Conservation (phyloP, 2,329 filamentous ascomycete species). For the Botrytis aclada region DNA sequence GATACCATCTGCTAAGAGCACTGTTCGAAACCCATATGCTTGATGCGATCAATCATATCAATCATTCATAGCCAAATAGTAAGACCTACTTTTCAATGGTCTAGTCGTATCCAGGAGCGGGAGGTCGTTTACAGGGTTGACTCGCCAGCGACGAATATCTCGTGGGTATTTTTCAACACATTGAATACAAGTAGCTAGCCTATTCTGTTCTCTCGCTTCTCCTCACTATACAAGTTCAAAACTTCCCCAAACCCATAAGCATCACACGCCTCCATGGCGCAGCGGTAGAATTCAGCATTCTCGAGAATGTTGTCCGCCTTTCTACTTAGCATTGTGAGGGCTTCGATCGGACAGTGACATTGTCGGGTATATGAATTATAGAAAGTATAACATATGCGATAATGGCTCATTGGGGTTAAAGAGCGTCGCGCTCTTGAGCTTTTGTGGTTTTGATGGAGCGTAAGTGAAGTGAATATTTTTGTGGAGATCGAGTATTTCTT, state of each 20-base stretch:
- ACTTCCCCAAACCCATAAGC: not conserved
- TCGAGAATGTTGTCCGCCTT: not conserved
- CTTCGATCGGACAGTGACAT: not conserved
- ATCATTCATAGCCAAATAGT: not conserved
- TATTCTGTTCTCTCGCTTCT: not conserved
- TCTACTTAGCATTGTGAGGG: not conserved
- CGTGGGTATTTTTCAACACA: not conserved
- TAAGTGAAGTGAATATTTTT: not conserved
- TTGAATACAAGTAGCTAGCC: not conserved
- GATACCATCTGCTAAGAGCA: not conserved
- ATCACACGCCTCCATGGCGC: conserved; percentile 5
- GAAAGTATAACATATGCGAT: not conserved
- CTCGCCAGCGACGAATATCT: not conserved
- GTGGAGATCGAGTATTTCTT: not conserved
- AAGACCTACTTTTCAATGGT: not conserved
- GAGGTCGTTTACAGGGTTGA: not conserved
- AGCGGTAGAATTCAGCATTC: not conserved
- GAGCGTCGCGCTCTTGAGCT: not conserved
- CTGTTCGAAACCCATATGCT: not conserved
- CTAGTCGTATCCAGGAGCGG: not conserved
- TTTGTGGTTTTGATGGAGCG: not conserved
- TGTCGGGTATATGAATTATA: not conserved
- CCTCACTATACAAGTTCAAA: not conserved
- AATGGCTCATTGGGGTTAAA: not conserved
- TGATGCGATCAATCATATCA: not conserved